Percentiles rank a stretch among this genome's conserved stretches.
Conservation (phyloP, 1,284 basidiomycete species). For the Sporisorium scitamineum region DNA sequence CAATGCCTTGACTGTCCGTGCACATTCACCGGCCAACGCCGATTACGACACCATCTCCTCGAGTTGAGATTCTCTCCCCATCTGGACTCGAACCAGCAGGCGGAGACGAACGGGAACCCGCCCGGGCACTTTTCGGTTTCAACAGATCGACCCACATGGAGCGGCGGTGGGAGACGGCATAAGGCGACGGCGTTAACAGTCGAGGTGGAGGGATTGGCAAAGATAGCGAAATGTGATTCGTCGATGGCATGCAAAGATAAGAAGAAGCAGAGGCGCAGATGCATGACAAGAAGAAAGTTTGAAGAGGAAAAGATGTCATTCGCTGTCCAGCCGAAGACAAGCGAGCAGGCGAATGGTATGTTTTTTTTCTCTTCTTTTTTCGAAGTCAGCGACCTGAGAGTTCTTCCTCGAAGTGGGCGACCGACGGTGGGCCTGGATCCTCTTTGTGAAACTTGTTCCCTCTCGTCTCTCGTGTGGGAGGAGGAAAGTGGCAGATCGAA, state of each 20-base stretch:
- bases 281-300: background rate
- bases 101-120: conserved; percentile 26
- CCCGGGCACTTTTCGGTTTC: conserved; percentile 2
- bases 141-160: background rate
- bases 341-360: background rate
- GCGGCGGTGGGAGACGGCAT: background rate
- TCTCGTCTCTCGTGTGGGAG: background rate
- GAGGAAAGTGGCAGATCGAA: no score
- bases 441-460: background rate
- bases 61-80: no score
- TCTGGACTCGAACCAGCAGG: no score
- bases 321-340: background rate
- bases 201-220: conserved; percentile 19
- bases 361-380: background rate
- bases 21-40: conserved; percentile 7
- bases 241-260: conserved; percentile 31
- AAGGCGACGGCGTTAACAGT: background rate
- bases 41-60: conserved; percentile 20
- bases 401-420: background rate
- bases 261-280: background rate
- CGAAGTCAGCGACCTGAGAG: no score
- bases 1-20: background rate
- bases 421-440: background rate
- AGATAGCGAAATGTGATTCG: conserved; percentile 35
- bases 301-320: conserved; percentile 1